Evolutionary conservation across 2,329 filamentous ascomycete genomes (phyloP).

Genomic region (Trichophyton verrucosum): DNA sequence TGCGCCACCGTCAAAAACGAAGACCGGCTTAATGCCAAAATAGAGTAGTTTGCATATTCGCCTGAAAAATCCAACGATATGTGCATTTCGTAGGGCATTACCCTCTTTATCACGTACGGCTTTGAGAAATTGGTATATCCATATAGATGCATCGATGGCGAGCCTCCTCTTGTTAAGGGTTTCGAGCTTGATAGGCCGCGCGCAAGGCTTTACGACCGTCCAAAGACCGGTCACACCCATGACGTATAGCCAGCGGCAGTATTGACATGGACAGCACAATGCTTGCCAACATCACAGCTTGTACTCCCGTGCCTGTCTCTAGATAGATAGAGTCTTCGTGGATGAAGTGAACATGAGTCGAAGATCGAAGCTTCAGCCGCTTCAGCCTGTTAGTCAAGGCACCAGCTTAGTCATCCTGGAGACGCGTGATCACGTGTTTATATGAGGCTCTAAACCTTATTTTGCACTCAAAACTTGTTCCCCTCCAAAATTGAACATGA

Average conservation of each 20-base stretch:
- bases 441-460: not conserved
- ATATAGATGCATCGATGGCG: constrained; percentile 95
- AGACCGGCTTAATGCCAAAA: constrained; percentile 91
- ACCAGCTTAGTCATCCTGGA: not conserved
- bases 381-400: not conserved
- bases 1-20: constrained; percentile 94
- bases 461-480: not conserved
- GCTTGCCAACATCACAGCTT: not conserved
- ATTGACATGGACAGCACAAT: not conserved
- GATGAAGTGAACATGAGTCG: not conserved
- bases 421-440: not conserved
- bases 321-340: not conserved
- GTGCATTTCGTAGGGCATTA: constrained; percentile 88
- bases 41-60: constrained; percentile 95
- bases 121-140: constrained; percentile 99
- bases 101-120: constrained; percentile 97
- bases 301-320: not conserved
- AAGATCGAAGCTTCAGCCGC: not conserved
- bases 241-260: not conserved
- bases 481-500: not conserved
- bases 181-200: constrained; percentile 88
- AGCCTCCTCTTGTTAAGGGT: constrained; percentile 93
- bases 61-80: constrained; percentile 95
- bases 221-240: constrained; percentile 99
- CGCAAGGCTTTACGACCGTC: constrained; percentile 90